Conservation (phyloP, 2,329 filamentous ascomycete species). For the Leptodontidium sp. region DNA sequence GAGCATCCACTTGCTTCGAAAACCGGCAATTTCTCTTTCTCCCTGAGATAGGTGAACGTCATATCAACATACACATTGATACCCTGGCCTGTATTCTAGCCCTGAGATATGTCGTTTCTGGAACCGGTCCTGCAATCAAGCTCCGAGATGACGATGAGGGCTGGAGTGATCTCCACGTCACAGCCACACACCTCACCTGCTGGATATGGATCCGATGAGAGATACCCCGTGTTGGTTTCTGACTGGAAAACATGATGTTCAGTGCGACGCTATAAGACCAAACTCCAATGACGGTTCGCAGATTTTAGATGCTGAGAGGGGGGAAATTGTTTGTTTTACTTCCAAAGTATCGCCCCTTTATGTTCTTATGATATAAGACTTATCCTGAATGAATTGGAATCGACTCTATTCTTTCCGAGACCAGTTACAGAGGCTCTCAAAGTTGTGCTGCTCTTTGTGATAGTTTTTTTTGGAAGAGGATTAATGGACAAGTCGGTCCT, state of each 20-base stretch:
- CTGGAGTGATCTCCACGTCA: slow-evolving; percentile 16
- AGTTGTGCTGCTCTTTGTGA: too few species aligned
- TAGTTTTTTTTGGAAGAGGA: too few species aligned
- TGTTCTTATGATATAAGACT: not conserved
- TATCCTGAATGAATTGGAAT: too few species aligned
- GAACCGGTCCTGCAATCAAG: not conserved
- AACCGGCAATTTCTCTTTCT: not conserved
- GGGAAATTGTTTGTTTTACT: not conserved
- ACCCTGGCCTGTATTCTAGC: not conserved
- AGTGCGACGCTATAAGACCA: not conserved
- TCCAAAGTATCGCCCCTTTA: not conserved
- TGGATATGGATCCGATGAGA: slow-evolving; percentile 11
- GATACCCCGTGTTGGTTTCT: not conserved
- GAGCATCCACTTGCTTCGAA: not conserved
- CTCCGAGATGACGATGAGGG: slow-evolving; percentile 26
- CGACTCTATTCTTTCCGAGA: too few species aligned
- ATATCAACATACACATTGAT: not conserved
- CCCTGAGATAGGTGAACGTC: not conserved
- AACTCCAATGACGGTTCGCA: too few species aligned
- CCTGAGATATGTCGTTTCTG: not conserved
- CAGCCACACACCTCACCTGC: slow-evolving; percentile 24
- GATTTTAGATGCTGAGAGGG: too few species aligned
- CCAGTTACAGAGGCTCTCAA: too few species aligned
- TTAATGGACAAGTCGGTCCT: not conserved
- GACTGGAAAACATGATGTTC: not conserved